A percentile compares a stretch with the other conserved stretches of the same genome.
phyloP scores from a whole-genome alignment of 495 filamentous ascomycete species.

The Glarea lozoyensis region DNA sequence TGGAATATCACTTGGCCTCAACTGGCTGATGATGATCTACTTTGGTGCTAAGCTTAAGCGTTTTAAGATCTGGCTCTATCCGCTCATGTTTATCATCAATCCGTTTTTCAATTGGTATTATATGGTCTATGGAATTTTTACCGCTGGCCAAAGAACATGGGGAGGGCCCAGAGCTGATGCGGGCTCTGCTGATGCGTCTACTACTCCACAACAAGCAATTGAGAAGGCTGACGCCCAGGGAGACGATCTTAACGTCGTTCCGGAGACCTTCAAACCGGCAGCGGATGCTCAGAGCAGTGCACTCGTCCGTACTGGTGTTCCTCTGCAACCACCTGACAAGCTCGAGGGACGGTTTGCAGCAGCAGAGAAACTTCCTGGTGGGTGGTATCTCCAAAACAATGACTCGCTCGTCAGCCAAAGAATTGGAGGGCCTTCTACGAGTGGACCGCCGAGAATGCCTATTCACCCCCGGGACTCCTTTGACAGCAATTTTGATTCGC shows the following conservation, averaged over 20 bases:
- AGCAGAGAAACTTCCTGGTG: conserved; percentile 47
- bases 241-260: conserved; percentile 87
- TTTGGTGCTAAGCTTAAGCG: conserved; percentile 80
- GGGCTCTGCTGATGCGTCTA: conserved; percentile 67
- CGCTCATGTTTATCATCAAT: conserved; percentile 90
- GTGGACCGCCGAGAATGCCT: conserved; percentile 31
- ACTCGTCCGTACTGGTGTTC: conserved; percentile 25
- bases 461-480: conserved; percentile 56
- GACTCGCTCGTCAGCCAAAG: conserved; percentile 46
- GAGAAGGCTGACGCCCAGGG: conserved; percentile 70
- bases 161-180: conserved; percentile 92
- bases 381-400: conserved; percentile 55
- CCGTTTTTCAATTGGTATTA: conserved; percentile 99
- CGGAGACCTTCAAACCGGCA: conserved; percentile 77
- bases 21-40: conserved; percentile 95
- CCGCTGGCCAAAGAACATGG: conserved; percentile 93
- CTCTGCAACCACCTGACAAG: conserved; percentile 62
- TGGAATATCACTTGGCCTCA: conserved; percentile 86
- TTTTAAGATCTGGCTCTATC: conserved; percentile 91
- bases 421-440: conserved; percentile 7
- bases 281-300: conserved; percentile 39
- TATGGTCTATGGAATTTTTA: conserved; percentile 83
- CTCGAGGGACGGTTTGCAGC: conserved; percentile 66
- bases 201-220: conserved; percentile 75
- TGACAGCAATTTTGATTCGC: conserved; percentile 58